Base-by-base conservation (phyloP, 176 grass and related monocot genomes). In the Cenchrus americanus region DNA sequence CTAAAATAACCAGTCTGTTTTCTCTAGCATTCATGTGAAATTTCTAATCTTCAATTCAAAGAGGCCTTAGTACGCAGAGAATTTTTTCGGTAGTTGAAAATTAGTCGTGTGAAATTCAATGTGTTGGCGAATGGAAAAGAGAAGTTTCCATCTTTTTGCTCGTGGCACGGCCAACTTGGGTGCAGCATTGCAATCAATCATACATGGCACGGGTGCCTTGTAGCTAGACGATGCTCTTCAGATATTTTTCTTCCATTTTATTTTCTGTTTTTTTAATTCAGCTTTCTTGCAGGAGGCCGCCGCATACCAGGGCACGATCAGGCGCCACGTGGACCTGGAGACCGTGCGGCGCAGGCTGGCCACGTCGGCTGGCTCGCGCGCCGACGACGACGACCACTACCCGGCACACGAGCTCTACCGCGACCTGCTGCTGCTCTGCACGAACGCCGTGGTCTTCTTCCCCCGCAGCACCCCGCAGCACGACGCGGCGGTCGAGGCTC, bases 271-370 rank as follows among this genome's bases (percentile, higher is more conserved):
- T 69, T 27, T 19, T 13, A 22, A 32, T 84, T 5, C 15, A 10
- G 23, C 5, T 47, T 54, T 40, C 14, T 71, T 14, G 65, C 86
- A 98, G 96, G 87, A 94, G 46, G 88, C 73, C 27, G 80, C 61
- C 22, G 24, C 46, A 46, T 98, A 98, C 83, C 79, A 76, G 10
- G 81, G 53, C 66, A 63, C 80, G 62, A 93, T 99, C 57, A 91
- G 88, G 73, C 91, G 83, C 78, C 96, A 95, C 85, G 85, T 96
- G 77, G 96, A 99, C 85, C 51, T 94, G 73, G 93, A 90, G 51
- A 73, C 53, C 34, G 83, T 96, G 76, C 91, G 89, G 11, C 61
- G 62, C 18, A 90, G 78, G 84, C 58, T 96, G 71, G 91, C 90
- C 66, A 5, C 53, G 5, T 17, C 71, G 52, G 10, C 51, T 0